Evolutionary conservation across 2,329 filamentous ascomycete genomes (phyloP).

Genomic region (Rugonectria rugulosa): DNA sequence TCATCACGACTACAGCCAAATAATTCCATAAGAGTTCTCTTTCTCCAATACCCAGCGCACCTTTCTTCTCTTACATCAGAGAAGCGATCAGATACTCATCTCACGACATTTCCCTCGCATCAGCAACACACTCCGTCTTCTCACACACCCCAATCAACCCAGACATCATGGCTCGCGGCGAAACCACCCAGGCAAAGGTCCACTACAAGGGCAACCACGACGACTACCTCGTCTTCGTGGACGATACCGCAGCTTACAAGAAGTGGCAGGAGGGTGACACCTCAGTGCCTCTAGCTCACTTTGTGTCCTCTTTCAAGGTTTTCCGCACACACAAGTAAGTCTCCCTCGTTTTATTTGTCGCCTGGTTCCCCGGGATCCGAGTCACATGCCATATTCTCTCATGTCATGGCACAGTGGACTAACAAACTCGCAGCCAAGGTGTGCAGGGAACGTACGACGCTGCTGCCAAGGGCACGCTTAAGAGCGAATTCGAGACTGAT

Average conservation of each 20-base stretch:
- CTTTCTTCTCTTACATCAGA: neutral
- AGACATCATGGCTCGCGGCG: conserved; percentile 71
- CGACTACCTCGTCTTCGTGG: conserved; percentile 67
- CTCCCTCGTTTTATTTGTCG: conserved; percentile 15
- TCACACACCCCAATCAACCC: conserved; percentile 17
- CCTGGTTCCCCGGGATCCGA: neutral
- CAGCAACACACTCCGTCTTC: conserved; percentile 1
- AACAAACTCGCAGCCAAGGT: conserved; percentile 70
- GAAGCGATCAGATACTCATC: conserved; percentile 12
- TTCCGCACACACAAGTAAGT: conserved; percentile 89
- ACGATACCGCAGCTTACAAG: conserved; percentile 69
- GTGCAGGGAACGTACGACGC: conserved; percentile 79
- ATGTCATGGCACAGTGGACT: neutral
- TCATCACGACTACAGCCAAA: too few species aligned
- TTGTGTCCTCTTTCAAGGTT: conserved; percentile 88
- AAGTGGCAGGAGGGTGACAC: conserved; percentile 82
- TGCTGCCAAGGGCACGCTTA: conserved; percentile 77
- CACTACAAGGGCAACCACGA: conserved; percentile 79
- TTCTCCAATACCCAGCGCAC: too few species aligned
- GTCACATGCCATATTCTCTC: neutral
- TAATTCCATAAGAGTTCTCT: too few species aligned
- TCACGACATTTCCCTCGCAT: conserved; percentile 24
- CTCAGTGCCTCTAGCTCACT: conserved; percentile 80
- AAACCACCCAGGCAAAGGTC: conserved; percentile 76
- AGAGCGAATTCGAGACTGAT: conserved; percentile 86